Base-by-base conservation (phyloP, 1,139 yeast species). In the Hansenula anomala region DNA sequence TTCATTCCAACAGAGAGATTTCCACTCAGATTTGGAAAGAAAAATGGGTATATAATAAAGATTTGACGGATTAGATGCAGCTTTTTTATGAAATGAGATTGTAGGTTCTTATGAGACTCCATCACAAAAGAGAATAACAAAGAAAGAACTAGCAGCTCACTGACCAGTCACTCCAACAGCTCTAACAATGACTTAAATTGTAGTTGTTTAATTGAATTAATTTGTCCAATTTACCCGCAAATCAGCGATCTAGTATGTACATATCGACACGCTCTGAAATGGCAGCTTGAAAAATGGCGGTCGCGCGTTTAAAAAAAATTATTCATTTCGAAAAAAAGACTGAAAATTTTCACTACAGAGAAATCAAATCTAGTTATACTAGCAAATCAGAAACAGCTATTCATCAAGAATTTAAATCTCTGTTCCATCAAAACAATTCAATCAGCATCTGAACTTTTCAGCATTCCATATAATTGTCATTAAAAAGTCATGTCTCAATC, bases 21-120 rank as follows among this genome's bases (percentile, higher is more conserved):
- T 81, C 65, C 96, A 87, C 58, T 59, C 78, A 23, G 90, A 83
- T 51, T 70, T 88, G 69, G 94, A 85, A 59, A 73, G 66, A 55
- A 71, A 70, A 43, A 65, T 83, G 69, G 81, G 84, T 32, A 67
- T 82, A 39, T 79, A 64, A 49, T 9, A n/a, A 26, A 26, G 27
- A 17, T 6, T 15, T 9, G n/a, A 34, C 28, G 23, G n/a, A n/a
- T n/a, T n/a, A n/a, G n/a, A n/a, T n/a, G n/a, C n/a, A n/a, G n/a
- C n/a, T n/a, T n/a, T n/a, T n/a, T n/a, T n/a, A n/a, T n/a, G n/a
- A n/a, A n/a, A n/a, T n/a, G n/a, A n/a, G n/a, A n/a, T n/a, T n/a
- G n/a, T n/a, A n/a, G n/a, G n/a, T n/a, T n/a, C n/a, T n/a, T n/a
- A n/a, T n/a, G n/a, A n/a, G n/a, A n/a, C n/a, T n/a, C n/a, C n/a